Evolutionary conservation across 1,284 basidiomycete species (phyloP).

Genomic region (Peniophora sp.): DNA sequence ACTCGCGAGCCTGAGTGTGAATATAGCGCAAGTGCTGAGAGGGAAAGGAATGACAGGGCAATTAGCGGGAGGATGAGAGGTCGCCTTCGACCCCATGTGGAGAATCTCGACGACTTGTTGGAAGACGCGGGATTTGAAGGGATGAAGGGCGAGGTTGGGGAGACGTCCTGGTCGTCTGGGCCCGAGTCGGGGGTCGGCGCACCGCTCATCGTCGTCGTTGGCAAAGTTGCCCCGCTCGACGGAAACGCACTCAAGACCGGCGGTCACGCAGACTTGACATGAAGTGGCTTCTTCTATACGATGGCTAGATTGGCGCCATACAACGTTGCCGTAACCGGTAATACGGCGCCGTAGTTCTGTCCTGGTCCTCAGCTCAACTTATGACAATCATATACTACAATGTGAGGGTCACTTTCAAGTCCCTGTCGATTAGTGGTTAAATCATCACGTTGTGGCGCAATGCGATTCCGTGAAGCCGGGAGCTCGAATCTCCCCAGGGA

Average conservation of each 20-base stretch:
- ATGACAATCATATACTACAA: too few relatives aligned
- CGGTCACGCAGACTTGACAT: too few relatives aligned
- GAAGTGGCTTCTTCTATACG: too few relatives aligned
- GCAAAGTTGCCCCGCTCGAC: too few relatives aligned
- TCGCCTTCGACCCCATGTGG: conserved; percentile 14
- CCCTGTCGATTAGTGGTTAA: conserved; percentile 18
- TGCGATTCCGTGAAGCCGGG: neutral
- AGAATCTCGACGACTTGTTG: neutral
- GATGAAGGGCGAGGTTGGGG: neutral
- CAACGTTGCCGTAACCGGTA: too few relatives aligned
- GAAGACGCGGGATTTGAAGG: neutral
- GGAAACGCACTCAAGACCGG: too few relatives aligned
- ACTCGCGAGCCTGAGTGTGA: conserved; percentile 20
- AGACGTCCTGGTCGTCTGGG: neutral
- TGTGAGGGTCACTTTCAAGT: neutral
- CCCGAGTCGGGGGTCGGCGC: too few relatives aligned
- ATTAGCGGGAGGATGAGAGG: conserved; percentile 16
- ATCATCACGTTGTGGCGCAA: conserved; percentile 17
- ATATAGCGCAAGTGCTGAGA: conserved; percentile 23
- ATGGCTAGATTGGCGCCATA: too few relatives aligned
- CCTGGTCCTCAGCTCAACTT: too few relatives aligned
- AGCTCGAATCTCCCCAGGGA: conserved; percentile 1
- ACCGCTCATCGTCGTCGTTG: too few relatives aligned
- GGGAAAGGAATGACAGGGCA: conserved; percentile 25
- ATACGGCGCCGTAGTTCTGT: too few relatives aligned